Base-by-base conservation (phyloP, 768 basidiomycete species). In the Leucocoprinus sp. region DNA sequence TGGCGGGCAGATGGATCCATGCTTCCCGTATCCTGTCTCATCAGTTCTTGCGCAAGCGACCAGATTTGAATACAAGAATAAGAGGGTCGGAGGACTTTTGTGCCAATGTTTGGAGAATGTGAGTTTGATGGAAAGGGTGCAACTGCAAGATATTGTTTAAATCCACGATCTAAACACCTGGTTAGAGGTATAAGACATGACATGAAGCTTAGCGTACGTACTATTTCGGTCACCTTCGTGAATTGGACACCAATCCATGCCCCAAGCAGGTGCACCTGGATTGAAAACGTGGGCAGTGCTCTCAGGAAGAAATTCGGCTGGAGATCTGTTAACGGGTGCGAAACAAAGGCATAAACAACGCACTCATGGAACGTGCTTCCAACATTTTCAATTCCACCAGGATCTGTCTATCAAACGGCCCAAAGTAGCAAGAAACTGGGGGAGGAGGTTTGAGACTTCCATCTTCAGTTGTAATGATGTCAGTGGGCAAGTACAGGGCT, bases 201-300 rank as follows among this genome's bases (percentile, higher is more conserved):
- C n/a, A n/a, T n/a, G n/a, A n/a, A n/a, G n/a, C n/a, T n/a, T n/a
- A n/a, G n/a, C n/a, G n/a, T n/a, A 57, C 71, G 53, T 54, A 86
- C 86, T 58, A 38, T 64, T 51, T 29, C 78, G 70, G 39, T 81
- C 79, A 27, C 71, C 65, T 17, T 68, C 62, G 50, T 84, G 73
- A 18, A 82, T 78, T 2, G 96, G 95, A 60, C 92, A 93, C 93
- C 93, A 98, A 52, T 93, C 91, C 27, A 95, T 57, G 2, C 81
- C 89, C 82, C 86, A 90, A n/a, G 89, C 84, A 0, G 90, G 85
- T 2, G 83, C 86, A 5, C 96, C 96, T 0, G 87, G 84, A 50
- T 84, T 88, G 61, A 97, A 84, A 1, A 95, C 67, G 50, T 84
- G 74, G 0, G 84, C 72, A 22, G 70, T 67, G 52, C 76, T 80